These are phyloP conservation scores for Arthrobotrys megalospora DNA, from an alignment of 2,329 filamentous ascomycete genomes.

Conservation along the genomic window DNA sequence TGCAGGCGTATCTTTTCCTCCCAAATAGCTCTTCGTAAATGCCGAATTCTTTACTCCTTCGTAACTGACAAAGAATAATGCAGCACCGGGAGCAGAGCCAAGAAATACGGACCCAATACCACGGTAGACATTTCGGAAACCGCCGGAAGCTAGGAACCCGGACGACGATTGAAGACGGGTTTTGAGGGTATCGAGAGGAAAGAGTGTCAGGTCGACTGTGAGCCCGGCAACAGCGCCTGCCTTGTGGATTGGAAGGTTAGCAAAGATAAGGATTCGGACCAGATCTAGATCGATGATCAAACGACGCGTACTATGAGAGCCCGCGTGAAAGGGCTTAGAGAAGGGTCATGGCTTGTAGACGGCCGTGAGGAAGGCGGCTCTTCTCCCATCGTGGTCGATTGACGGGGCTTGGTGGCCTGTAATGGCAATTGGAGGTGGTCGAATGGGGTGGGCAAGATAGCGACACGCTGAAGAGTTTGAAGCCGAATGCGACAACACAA, in stretches of 20 bases:
- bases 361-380: conserved; percentile 1
- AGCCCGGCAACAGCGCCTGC: conserved; percentile 93
- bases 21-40: conserved; percentile 66
- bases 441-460: conserved; percentile 1
- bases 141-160: conserved; percentile 85
- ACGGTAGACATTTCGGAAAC: conserved; percentile 91
- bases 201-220: conserved; percentile 96
- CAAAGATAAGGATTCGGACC: neutral
- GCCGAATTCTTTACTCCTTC: conserved; percentile 77
- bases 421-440: conserved; percentile 5
- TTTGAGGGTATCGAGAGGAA: conserved; percentile 98
- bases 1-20: conserved; percentile 60
- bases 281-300: neutral
- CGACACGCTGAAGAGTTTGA: conserved; percentile 31
- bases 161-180: conserved; percentile 89
- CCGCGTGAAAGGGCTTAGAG: conserved; percentile 49
- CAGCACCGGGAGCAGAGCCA: conserved; percentile 91
- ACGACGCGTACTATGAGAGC: conserved; percentile 44
- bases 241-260: conserved; percentile 66
- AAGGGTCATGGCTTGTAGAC: neutral
- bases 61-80: conserved; percentile 97
- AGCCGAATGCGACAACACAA: conserved; percentile 42
- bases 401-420: neutral
- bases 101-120: conserved; percentile 91
- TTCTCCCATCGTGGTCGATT: conserved; percentile 25